These are phyloP conservation scores for Kodamaea neixiangensis DNA, from an alignment of 805 yeast species.

Conservation along the genomic window DNA sequence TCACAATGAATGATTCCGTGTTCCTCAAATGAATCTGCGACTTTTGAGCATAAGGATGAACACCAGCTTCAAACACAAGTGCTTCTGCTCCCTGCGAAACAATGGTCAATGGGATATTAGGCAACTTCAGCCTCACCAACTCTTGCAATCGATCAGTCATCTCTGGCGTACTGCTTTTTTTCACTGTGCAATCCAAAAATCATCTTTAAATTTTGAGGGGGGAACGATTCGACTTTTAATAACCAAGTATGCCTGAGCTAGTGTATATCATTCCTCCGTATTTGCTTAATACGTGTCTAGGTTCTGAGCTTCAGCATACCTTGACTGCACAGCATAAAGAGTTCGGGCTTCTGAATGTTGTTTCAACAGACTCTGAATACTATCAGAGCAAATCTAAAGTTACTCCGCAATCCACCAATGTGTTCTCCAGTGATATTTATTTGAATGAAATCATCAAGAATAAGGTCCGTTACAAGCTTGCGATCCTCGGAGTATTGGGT, in stretches of 20 bases:
- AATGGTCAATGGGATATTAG: constrained; percentile 50
- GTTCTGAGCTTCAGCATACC: constrained; percentile 31
- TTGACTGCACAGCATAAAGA: constrained; percentile 24
- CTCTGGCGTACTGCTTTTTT: neutral
- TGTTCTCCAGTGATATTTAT: constrained; percentile 32
- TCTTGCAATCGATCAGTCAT: constrained; percentile 10
- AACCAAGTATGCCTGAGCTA: constrained; percentile 15
- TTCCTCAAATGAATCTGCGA: constrained; percentile 25
- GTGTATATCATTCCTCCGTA: constrained; percentile 46
- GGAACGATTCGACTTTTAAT: neutral
- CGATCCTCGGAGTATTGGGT: constrained; percentile 39
- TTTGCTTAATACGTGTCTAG: constrained; percentile 38
- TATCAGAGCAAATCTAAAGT: constrained; percentile 22
- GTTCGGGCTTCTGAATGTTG: constrained; percentile 28
- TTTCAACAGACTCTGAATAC: constrained; percentile 27
- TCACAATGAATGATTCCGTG: constrained; percentile 56
- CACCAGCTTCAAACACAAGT: constrained; percentile 60
- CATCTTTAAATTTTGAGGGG: neutral
- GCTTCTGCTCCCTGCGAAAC: constrained; percentile 94
- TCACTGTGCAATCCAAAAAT: neutral
- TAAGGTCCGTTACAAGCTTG: constrained; percentile 36
- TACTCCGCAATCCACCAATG: constrained; percentile 10
- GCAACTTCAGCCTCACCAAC: constrained; percentile 25
- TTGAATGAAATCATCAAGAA: constrained; percentile 34
- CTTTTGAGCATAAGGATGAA: constrained; percentile 61